Evolutionary conservation across 495 filamentous ascomycete genomes (phyloP), one percentile per base, ranked within the genome.

Genomic region (Neurospora sublineolata): DNA sequence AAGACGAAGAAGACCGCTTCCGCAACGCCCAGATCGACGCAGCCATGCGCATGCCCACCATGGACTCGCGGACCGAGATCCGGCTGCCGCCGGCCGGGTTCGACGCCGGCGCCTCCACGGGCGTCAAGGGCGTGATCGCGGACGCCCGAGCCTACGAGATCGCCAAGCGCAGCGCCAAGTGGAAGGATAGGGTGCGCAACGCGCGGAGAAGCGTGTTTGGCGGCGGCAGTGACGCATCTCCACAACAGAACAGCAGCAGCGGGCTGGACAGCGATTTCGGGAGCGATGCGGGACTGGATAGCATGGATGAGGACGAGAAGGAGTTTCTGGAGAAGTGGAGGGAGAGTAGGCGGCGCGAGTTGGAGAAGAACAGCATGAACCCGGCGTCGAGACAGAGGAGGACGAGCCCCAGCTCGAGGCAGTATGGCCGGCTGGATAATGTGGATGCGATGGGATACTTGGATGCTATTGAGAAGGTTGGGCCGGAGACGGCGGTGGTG

Each of bases 81-180:
- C 90, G 85, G 72, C 80, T 88, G 72, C 87, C 86, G 36, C 84
- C 84, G 36, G 81, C 83, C 18, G 87, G 87, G 69, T 94, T 90
- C 82, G 89, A 95, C 76, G 87, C 88, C 73, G 92, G 95, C 76
- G 78, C 81, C 67, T 82, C 82, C 30, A 96, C 96, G n/a, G 95
- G 95, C 36, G 96, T 97, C 70, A 98, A 98, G 83, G 95, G 95
- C 75, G 95, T 99, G 80, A 97, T 99, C 73, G 94, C 96, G 74
- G 95, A 99, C 78, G 95, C 95, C 33, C 88, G 92, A 73, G 90
- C 92, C 69, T 98, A 94, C 77, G 94, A 97, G 81, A 88, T 89
- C 69, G 93, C 94, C 12, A 89, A 89, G 69, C 91, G 90, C 75
- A 85, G 82, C 74, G 52, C 52, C 52, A 91, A 87, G 73, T 85